phyloP scores from a whole-genome alignment of 257 asterid species.

The Cordia subcordata region DNA sequence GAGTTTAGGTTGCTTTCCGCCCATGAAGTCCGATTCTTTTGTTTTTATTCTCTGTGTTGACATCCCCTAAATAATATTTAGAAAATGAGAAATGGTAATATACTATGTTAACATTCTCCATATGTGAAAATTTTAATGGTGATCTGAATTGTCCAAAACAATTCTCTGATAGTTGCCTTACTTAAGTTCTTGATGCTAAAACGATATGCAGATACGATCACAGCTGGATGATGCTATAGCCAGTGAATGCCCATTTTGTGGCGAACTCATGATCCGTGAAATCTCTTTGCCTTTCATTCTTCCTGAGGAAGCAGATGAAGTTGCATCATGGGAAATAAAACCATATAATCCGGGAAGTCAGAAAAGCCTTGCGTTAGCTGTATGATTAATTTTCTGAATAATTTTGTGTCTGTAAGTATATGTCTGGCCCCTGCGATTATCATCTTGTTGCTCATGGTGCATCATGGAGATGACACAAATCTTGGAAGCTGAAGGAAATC shows the following conservation, averaged over 20 bases:
- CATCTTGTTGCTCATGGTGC: neutral
- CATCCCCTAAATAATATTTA: too few species aligned
- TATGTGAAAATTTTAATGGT: neutral
- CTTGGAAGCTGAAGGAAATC: neutral
- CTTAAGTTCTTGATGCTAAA: slow-evolving; percentile 3
- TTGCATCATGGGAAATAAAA: slow-evolving; percentile 74
- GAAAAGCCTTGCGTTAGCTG: slow-evolving; percentile 60
- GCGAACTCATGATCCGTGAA: slow-evolving; percentile 88
- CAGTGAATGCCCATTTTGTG: slow-evolving; percentile 93
- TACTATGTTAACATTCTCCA: neutral
- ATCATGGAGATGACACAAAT: neutral
- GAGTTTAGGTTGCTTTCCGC: neutral
- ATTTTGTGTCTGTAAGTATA: neutral
- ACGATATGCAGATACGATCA: slow-evolving; percentile 69
- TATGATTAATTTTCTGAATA: slow-evolving; percentile 14
- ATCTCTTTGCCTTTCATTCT: slow-evolving; percentile 72
- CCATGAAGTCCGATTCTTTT: too few species aligned
- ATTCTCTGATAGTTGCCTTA: neutral
- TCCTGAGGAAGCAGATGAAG: slow-evolving; percentile 54
- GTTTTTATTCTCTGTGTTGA: too few species aligned
- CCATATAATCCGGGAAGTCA: slow-evolving; percentile 56
- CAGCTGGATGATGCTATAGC: slow-evolving; percentile 88
- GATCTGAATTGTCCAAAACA: neutral
- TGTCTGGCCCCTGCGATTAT: neutral
- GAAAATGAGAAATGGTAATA: too few species aligned